Percentiles rank a stretch among this genome's conserved stretches.
phyloP scores from a whole-genome alignment of 2,329 filamentous ascomycete genomes.

The Pestalotiopsis sp. region DNA sequence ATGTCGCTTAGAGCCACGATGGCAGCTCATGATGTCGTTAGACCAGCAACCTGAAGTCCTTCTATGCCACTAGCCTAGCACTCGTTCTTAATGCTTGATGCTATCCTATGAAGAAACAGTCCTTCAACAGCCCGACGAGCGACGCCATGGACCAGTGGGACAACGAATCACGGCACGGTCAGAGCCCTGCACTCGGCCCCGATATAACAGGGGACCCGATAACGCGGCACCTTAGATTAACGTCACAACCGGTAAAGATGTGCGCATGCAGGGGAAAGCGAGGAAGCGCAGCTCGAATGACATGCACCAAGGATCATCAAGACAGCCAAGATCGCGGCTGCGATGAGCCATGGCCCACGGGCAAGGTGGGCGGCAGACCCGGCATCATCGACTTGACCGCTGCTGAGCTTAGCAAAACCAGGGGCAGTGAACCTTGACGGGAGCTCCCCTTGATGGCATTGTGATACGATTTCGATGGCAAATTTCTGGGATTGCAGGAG shows the following conservation, averaged over 20 bases:
- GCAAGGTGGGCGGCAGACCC: conserved; percentile 6
- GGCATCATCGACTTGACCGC: conserved; percentile 3
- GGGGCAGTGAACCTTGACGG: not conserved
- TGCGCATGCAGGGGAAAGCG: conserved; percentile 7
- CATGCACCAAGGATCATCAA: not conserved
- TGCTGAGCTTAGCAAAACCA: not conserved
- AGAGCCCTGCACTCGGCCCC: not conserved
- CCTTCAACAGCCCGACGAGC: not conserved
- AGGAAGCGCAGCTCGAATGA: conserved; percentile 2
- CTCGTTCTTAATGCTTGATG: not conserved
- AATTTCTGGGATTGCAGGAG: conserved; percentile 1
- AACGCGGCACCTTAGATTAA: conserved; percentile 6
- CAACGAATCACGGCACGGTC: conserved; percentile 6
- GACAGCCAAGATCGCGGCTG: not conserved
- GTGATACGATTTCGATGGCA: conserved; percentile 10
- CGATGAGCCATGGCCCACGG: not conserved
- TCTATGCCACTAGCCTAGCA: not conserved
- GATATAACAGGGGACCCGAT: conserved; percentile 11
- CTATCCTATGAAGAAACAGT: not conserved
- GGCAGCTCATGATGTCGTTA: not conserved
- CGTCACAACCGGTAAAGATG: conserved; percentile 12
- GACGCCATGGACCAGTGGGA: conserved; percentile 8
- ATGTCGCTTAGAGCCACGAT: not conserved
- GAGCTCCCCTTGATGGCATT: not conserved
- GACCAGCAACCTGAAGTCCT: not conserved